Base-by-base conservation (phyloP, 1,284 basidiomycete genomes). In the Singerocomus inundabilis region DNA sequence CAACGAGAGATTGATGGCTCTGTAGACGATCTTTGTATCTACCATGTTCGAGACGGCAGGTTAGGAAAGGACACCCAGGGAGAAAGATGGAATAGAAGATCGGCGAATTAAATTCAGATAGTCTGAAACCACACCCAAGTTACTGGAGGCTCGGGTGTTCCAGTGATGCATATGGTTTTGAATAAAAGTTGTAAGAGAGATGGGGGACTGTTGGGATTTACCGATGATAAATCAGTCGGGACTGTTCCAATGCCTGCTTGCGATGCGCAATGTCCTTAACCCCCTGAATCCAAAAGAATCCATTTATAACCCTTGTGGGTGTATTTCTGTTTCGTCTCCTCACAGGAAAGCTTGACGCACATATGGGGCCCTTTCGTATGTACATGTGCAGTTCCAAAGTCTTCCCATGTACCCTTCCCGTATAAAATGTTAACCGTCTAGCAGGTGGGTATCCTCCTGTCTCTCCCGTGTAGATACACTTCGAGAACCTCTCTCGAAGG, bases 401-500 rank as follows among this genome's bases (percentile, higher is more conserved):
- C 34, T 56, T 56, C 49, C 42, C 44, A 44, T 51, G 29, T 40
- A 24, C 11, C 4, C 31, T 10, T n/a, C n/a, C n/a, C 18, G 28
- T 48, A 56, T 56, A 56, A 55, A 44, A 31, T 10, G 9, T 13
- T 18, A 4, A 15, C 33, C 25, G 4, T 37, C 16, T 7, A 12
- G 6, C 28, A 16, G 24, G 30, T 33, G 24, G 37, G 24, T 29
- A 26, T n/a, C 24, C 2, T n/a, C 29, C 44, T 13, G 15, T 16
- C 33, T 6, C 11, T 37, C 35, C 9, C 10, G 34, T 16, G 15
- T 32, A 26, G 18, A 24, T 31, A 31, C 7, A 40, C 21, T 6
- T 44, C 15, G 24, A 11, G 10, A 25, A 16, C 39, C 29, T n/a
- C n/a, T n/a, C 13, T 35, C 15, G 33, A 29, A 39, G 31, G 28